These are phyloP conservation scores for Chalaropsis ovoidea DNA, from an alignment of 2,329 filamentous ascomycete species.

Conservation along the genomic window DNA sequence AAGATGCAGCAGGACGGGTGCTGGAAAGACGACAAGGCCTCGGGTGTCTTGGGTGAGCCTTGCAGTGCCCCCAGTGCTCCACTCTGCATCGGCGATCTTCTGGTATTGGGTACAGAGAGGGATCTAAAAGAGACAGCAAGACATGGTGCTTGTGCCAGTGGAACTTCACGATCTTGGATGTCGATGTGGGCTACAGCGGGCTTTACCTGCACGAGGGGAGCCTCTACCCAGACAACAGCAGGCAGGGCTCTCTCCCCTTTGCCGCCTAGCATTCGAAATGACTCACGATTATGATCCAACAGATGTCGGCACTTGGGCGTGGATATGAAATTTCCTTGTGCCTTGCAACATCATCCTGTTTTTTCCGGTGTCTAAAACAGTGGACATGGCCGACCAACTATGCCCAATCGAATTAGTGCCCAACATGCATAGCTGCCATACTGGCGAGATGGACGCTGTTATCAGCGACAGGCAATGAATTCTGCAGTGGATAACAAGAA, in stretches of 20 bases:
- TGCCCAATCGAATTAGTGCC: conserved; percentile 13
- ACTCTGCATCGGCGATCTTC: background rate
- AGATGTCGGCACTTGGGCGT: too few species aligned
- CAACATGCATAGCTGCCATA: conserved; percentile 14
- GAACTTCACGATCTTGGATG: background rate
- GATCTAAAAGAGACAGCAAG: background rate
- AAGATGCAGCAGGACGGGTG: background rate
- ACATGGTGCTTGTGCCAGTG: background rate
- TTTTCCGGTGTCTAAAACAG: background rate
- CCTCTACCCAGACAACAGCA: too few species aligned
- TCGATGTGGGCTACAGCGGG: too few species aligned
- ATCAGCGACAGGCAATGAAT: background rate
- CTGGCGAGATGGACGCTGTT: background rate
- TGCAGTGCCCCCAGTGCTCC: background rate
- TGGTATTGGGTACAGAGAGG: background rate
- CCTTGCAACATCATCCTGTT: background rate
- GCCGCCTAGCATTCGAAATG: background rate
- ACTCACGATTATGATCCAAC: background rate
- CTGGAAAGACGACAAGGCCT: background rate
- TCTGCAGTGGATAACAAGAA: background rate
- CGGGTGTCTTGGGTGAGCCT: background rate
- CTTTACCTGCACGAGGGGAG: background rate
- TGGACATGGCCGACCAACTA: background rate
- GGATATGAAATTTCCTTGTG: background rate
- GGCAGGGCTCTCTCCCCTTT: too few species aligned